Conservation (phyloP, 1,284 basidiomycete species). For the Irpex sp. region DNA sequence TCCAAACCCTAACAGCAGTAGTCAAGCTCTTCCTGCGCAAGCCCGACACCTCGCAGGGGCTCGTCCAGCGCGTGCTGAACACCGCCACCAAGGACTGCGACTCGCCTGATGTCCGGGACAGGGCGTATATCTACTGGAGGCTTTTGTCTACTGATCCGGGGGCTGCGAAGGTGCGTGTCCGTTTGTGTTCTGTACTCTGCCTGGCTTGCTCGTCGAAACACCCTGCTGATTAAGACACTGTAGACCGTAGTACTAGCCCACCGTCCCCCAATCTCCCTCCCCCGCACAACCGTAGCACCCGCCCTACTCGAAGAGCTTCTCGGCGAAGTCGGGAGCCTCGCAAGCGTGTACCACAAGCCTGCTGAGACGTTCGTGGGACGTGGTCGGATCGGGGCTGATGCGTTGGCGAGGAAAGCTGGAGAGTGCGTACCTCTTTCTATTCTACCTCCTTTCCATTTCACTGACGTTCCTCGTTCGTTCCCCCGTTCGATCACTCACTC, state of each 20-base stretch:
- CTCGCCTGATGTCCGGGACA: conserved; percentile 93
- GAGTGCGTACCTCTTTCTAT: conserved; percentile 43
- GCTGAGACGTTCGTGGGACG: conserved; percentile 86
- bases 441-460: background rate
- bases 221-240: too few species aligned
- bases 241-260: conserved; percentile 88
- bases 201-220: background rate
- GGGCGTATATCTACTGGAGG: conserved; percentile 97
- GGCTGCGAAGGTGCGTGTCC: conserved; percentile 84
- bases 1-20: conserved; percentile 92
- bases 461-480: background rate
- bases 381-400: conserved; percentile 81
- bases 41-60: conserved; percentile 84
- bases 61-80: conserved; percentile 87
- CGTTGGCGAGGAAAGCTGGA: conserved; percentile 62
- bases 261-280: conserved; percentile 90
- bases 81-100: conserved; percentile 97
- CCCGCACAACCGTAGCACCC: conserved; percentile 84
- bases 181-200: too few species aligned
- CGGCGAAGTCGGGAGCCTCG: conserved; percentile 80
- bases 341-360: conserved; percentile 96
- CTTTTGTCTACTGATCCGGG: conserved; percentile 88
- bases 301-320: conserved; percentile 92
- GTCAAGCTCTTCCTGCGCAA: conserved; percentile 96
- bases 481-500: background rate